Conservation (phyloP, 441 rosid species). For the Populus tomentosa region DNA sequence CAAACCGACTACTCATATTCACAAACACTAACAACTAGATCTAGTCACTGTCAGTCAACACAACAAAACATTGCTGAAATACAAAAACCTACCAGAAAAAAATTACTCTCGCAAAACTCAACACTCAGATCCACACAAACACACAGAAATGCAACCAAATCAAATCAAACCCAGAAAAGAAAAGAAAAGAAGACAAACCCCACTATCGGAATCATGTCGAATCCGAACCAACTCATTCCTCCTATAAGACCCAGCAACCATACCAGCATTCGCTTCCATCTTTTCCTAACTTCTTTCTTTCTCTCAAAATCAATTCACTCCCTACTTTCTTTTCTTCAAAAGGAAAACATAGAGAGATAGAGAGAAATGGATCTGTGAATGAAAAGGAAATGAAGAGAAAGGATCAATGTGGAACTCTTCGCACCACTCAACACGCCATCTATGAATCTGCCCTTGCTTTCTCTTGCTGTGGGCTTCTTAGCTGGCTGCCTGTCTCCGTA, state of each 20-base stretch:
- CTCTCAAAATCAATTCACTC: not conserved
- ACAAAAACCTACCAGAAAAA: not conserved
- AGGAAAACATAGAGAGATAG: not conserved
- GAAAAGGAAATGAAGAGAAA: not conserved
- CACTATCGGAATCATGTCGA: slow-evolving; percentile 88
- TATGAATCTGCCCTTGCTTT: slow-evolving; percentile 8
- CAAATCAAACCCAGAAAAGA: not conserved
- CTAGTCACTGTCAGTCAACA: not conserved
- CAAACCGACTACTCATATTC: not conserved
- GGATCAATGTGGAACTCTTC: slow-evolving; percentile 12
- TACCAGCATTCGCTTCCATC: slow-evolving; percentile 88
- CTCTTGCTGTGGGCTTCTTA: not conserved
- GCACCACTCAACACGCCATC: slow-evolving; percentile 60
- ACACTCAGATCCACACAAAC: slow-evolving; percentile 35
- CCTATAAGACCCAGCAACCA: slow-evolving; percentile 96
- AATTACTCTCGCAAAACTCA: slow-evolving; percentile 2
- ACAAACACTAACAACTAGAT: not conserved
- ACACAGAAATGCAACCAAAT: slow-evolving; percentile 13
- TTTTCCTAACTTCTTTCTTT: not conserved
- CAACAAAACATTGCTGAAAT: not conserved
- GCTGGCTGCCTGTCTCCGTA: not conserved
- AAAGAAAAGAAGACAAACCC: slow-evolving; percentile 51
- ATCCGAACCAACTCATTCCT: slow-evolving; percentile 92
- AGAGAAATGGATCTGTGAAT: not conserved
- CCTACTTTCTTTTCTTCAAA: not conserved